Base-by-base conservation (phyloP, 306 rosid genomes). In the Quercus parvula region DNA sequence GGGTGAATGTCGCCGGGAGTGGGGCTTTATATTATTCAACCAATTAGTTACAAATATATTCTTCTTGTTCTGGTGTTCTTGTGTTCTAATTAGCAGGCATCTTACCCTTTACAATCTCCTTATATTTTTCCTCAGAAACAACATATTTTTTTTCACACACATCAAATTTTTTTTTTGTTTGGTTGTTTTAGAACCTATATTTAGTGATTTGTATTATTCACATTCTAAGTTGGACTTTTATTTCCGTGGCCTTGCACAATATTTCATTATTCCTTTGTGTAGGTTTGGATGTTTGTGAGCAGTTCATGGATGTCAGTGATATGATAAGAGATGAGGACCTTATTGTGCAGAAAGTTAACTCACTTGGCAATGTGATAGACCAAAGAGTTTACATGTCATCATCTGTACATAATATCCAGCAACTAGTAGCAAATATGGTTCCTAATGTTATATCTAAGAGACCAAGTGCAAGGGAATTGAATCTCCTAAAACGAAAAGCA, bases 241-340 rank as follows among this genome's bases (percentile, higher is more conserved):
- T 75, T 54, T 85, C 51, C 31, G 24, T 78, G 63, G 31, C 75
- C 44, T 85, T 70, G 56, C 72, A 66, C 80, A 56, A 51, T 27
- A 77, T 62, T 52, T 85, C 33, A 77, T 81, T 87, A 70, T 78
- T 46, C 70, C 31, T 54, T 81, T 78, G 59, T 82, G 72, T 84
- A 95, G 99, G 99, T 84, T 85, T 91, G 88, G 99, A 93, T 85
- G 88, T 90, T 51, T 94, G 94, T 33, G 99, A 94, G 87, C 95
- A 88, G 84, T 95, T 95, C 87, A 92, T 95, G 96, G 99, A 95
- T 85, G 94, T 95, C 68, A 91, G 87, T 87, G 99, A 93, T 84
- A 95, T 95, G 87, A 95, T 95, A 78, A 87, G 93, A 86, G 99
- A 95, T 77, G 99, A 95, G 77, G 99, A 95, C 88, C 96, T 95